Percentiles rank a stretch among this genome's conserved stretches.
These are phyloP conservation scores for Trypethelium eluteriae DNA, from an alignment of 495 filamentous ascomycete genomes.

Conservation along the genomic window DNA sequence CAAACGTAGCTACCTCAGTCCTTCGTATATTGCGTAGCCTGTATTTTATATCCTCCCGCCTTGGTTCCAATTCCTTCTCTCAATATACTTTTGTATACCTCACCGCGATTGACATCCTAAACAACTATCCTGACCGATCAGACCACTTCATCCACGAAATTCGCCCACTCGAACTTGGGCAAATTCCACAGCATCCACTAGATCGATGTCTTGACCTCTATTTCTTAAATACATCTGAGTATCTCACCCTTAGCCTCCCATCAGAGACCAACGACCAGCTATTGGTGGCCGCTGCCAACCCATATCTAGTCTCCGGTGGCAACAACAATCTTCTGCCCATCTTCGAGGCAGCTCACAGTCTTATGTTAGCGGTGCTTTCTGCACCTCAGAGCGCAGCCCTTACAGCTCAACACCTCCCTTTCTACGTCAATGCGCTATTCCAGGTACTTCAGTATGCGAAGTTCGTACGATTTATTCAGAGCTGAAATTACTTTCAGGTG, in stretches of 20 bases:
- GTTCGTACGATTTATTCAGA: not conserved
- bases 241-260: conserved; percentile 66
- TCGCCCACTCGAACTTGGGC: conserved; percentile 48
- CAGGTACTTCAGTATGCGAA: conserved; percentile 39
- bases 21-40: conserved; percentile 74
- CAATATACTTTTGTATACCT: conserved; percentile 81
- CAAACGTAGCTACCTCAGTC: conserved; percentile 64
- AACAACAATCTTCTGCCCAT: conserved; percentile 56
- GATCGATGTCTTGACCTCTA: conserved; percentile 77
- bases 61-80: conserved; percentile 64
- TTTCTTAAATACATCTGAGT: conserved; percentile 84
- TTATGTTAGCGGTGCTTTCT: conserved; percentile 74
- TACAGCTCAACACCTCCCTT: conserved; percentile 65
- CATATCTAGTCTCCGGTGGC: conserved; percentile 64
- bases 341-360: conserved; percentile 87
- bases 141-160: conserved; percentile 63
- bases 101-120: conserved; percentile 79
- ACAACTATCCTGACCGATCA: conserved; percentile 61
- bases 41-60: conserved; percentile 77
- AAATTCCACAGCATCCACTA: conserved; percentile 66
- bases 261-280: conserved; percentile 60
- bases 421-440: conserved; percentile 81
- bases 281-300: conserved; percentile 62
- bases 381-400: conserved; percentile 67
- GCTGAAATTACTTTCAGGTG: conserved; percentile 36